Percentiles rank a stretch among this genome's conserved stretches.
phyloP scores from a whole-genome alignment of 2,329 filamentous ascomycete species.

The Sporothrix brunneoviolacea region DNA sequence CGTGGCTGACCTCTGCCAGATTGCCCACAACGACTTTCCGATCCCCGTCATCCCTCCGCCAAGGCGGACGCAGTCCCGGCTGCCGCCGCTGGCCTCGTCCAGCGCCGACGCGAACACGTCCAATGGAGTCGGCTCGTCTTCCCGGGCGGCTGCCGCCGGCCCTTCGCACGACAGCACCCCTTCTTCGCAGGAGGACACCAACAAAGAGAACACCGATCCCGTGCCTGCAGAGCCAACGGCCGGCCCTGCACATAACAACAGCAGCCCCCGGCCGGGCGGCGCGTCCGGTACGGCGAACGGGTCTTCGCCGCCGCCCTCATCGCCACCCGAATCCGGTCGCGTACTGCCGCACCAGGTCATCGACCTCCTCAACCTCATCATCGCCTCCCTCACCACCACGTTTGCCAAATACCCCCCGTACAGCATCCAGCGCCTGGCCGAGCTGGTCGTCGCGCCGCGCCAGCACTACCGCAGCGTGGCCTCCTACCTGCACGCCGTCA shows the following conservation, averaged over 20 bases:
- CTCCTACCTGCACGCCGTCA: constrained; percentile 82
- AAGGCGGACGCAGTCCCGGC: constrained; percentile 35
- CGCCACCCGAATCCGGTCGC: neutral
- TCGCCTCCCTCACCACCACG: constrained; percentile 51
- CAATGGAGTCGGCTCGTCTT: constrained; percentile 18
- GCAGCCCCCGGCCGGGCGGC: no score
- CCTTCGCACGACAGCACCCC: neutral
- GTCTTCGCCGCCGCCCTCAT: neutral
- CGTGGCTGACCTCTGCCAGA: constrained; percentile 42
- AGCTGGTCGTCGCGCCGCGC: constrained; percentile 71
- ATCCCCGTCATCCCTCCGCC: constrained; percentile 52
- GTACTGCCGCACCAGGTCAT: constrained; percentile 55
- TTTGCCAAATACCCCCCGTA: constrained; percentile 78
- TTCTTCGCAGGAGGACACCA: constrained; percentile 47
- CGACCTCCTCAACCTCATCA: constrained; percentile 56
- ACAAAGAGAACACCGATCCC: constrained; percentile 63
- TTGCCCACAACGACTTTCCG: constrained; percentile 68
- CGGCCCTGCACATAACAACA: no score
- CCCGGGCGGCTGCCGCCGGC: neutral
- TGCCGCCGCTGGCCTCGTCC: constrained; percentile 42
- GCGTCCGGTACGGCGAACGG: neutral
- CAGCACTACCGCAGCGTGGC: constrained; percentile 75
- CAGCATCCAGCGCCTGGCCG: constrained; percentile 84
- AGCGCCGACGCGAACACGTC: constrained; percentile 23
- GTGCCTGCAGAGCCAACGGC: constrained; percentile 29